Conservation (phyloP, 192 early-diverging fungal genomes). For the Lobosporangium transversale region DNA sequence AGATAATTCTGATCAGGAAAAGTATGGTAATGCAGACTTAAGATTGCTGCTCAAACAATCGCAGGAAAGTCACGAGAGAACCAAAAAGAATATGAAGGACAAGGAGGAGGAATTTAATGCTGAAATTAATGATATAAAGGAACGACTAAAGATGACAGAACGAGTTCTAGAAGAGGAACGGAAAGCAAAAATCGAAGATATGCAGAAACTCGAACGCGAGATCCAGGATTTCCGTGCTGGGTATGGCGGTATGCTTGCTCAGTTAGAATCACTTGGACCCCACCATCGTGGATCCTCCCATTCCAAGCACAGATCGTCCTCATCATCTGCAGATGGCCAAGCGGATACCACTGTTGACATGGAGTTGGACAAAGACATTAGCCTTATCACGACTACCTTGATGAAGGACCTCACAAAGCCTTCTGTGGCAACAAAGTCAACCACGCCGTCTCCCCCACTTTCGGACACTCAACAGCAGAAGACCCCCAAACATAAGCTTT, state of each 20-base stretch:
- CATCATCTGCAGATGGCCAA: conserved; percentile 40
- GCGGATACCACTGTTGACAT: conserved; percentile 39
- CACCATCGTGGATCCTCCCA: neutral
- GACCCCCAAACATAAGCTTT: conserved; percentile 11
- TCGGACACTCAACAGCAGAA: conserved; percentile 19
- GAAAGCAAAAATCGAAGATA: conserved; percentile 31
- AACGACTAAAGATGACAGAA: conserved; percentile 23
- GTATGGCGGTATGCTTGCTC: conserved; percentile 36
- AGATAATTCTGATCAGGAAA: conserved; percentile 35
- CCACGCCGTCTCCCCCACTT: conserved; percentile 16
- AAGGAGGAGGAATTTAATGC: conserved; percentile 46
- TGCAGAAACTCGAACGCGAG: conserved; percentile 40
- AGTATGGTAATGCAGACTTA: conserved; percentile 33
- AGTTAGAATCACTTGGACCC: conserved; percentile 12
- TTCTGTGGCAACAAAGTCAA: conserved; percentile 4
- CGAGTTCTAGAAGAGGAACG: conserved; percentile 40
- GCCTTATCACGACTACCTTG: conserved; percentile 18
- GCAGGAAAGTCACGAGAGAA: conserved; percentile 22
- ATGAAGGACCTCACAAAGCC: conserved; percentile 10
- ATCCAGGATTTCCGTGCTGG: conserved; percentile 42
- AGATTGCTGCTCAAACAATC: conserved; percentile 20
- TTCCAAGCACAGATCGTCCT: conserved; percentile 30
- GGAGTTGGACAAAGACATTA: conserved; percentile 37
- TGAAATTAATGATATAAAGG: conserved; percentile 35
- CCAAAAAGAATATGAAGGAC: conserved; percentile 33